phyloP scores from a whole-genome alignment of 371 early-diverging fungal species.

The Mucor mucedo region DNA sequence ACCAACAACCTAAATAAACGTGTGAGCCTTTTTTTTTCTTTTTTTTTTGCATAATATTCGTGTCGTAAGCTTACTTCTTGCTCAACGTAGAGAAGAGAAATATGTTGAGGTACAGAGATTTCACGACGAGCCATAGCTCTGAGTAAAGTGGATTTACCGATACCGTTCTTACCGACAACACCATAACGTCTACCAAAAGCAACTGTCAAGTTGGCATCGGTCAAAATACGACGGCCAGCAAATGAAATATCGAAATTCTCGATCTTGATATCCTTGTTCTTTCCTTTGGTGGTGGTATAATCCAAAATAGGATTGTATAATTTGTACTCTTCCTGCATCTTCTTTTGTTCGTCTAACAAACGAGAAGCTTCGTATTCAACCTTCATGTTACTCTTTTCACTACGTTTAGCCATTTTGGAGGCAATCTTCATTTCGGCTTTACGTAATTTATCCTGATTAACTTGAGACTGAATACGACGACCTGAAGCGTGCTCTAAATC shows the following conservation, averaged over 20 bases:
- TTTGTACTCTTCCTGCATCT: slow-evolving; percentile 71
- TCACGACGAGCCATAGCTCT: slow-evolving; percentile 92
- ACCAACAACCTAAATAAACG: slow-evolving; percentile 73
- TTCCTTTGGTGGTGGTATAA: slow-evolving; percentile 83
- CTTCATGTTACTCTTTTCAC: slow-evolving; percentile 62
- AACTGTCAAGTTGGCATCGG: slow-evolving; percentile 82
- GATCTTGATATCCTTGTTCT: slow-evolving; percentile 93
- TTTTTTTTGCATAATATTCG: neutral
- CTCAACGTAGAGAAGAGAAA: slow-evolving; percentile 95
- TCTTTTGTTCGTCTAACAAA: slow-evolving; percentile 74
- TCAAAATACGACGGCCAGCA: slow-evolving; percentile 93
- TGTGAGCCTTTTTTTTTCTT: neutral
- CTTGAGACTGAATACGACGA: slow-evolving; percentile 80
- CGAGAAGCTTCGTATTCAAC: slow-evolving; percentile 80
- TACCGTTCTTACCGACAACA: slow-evolving; percentile 99
- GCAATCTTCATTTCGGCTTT: slow-evolving; percentile 94
- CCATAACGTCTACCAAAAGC: slow-evolving; percentile 93
- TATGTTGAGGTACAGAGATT: slow-evolving; percentile 84
- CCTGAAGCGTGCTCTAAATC: slow-evolving; percentile 75
- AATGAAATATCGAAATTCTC: slow-evolving; percentile 96
- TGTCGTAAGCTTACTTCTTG: slow-evolving; percentile 79
- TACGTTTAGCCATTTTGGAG: slow-evolving; percentile 87
- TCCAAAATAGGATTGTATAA: slow-evolving; percentile 83
- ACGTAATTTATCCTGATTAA: slow-evolving; percentile 88
- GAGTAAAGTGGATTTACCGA: slow-evolving; percentile 96